These are phyloP conservation scores for Neonectria hederae DNA, from an alignment of 2,329 filamentous ascomycete genomes.

Conservation along the genomic window DNA sequence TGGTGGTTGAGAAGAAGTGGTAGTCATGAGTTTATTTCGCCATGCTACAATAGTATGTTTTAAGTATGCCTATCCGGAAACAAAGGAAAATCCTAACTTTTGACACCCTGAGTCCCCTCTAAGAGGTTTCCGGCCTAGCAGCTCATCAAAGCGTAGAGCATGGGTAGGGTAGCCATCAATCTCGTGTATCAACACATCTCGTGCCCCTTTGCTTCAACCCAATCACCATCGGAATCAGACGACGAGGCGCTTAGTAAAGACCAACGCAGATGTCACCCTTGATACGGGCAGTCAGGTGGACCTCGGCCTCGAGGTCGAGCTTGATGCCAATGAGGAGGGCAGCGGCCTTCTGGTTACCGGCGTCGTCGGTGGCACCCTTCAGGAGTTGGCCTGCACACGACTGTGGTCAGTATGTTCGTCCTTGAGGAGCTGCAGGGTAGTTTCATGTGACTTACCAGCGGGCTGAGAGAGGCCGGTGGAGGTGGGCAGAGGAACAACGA, in stretches of 20 bases:
- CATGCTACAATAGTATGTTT: constrained; percentile 28
- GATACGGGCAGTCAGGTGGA: constrained; percentile 68
- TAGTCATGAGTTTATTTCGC: constrained; percentile 32
- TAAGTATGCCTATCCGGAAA: constrained; percentile 27
- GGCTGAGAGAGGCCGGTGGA: constrained; percentile 50
- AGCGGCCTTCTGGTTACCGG: constrained; percentile 66
- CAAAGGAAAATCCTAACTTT: constrained; percentile 27
- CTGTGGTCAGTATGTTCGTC: constrained; percentile 15
- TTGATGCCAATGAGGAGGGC: constrained; percentile 70
- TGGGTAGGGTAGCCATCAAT: constrained; percentile 8
- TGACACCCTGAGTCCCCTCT: constrained; percentile 19
- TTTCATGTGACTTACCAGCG: constrained; percentile 42
- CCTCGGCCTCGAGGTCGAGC: constrained; percentile 70
- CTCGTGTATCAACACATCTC: constrained; percentile 20
- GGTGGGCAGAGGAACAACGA: constrained; percentile 43
- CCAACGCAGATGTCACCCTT: constrained; percentile 67
- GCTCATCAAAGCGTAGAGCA: constrained; percentile 12
- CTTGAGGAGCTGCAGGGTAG: constrained; percentile 20
- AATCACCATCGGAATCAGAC: constrained; percentile 16
- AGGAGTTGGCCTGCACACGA: constrained; percentile 59
- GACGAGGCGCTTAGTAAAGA: constrained; percentile 36
- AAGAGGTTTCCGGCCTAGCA: not conserved
- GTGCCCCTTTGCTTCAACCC: constrained; percentile 22
- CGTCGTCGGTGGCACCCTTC: constrained; percentile 64
- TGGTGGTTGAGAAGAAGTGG: not conserved